Base-by-base conservation (phyloP, 1,139 yeast genomes). In the Yamadazyma friedrichii region DNA sequence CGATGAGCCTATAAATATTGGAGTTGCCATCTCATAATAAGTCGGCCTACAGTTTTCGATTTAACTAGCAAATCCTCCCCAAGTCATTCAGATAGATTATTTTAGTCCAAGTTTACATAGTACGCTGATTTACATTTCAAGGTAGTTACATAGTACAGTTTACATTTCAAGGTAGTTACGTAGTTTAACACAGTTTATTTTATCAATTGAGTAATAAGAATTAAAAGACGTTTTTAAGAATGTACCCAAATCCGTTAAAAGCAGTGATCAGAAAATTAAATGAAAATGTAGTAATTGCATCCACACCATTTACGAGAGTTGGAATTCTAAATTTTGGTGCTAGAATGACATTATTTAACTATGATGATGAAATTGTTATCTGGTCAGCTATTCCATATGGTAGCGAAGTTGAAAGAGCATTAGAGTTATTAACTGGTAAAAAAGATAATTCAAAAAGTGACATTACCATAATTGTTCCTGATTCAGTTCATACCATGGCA, bases 361-460 rank as follows among this genome's bases (percentile, higher is more conserved):
- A 63, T 42, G 56, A 67, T 30, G 57, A 61, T 38, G 58, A 64
- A 36, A 61, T 80, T 16, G 59, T 79, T 9, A 75, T 83, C 8
- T 78, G 82, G 75, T 74, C 82, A 3, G 81, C 88, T 1, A 68
- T 82, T 36, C 88, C 88, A 1, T 76, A 70, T 51, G 78, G 80
- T 1, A 64, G 68, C 5, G 67, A 61, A 29, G 74, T 76, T 4
- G 56, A 68, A 26, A 61, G 64, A 25, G 64, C 70, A 2, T 53
- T 79, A 30, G 54, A 67, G 33, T 53, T 64, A 20, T 59, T 69
- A 33, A 56, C 65, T 1, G 70, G 66, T 1, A 58, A 62, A 12
- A 57, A 62, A 9, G 40, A 49, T 17, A 61, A 63, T 34, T 63
- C 62, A 16, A 64, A 74, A 16, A 58, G 68, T 1, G 69, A 76